Conservation (phyloP, 441 rosid species). For the Flueggea neowawraea region DNA sequence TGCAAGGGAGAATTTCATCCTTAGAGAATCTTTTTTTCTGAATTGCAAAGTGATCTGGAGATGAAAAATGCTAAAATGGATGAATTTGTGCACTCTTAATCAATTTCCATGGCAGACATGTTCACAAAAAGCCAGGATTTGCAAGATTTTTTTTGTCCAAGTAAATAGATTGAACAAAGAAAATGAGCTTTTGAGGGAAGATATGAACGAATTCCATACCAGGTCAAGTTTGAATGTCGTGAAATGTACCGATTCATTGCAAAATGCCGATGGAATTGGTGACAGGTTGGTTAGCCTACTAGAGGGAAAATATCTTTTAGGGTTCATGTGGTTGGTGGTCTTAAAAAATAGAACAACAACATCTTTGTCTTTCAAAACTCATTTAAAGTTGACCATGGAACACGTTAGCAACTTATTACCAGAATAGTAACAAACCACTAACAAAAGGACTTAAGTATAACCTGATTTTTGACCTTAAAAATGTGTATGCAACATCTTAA, state of each 20-base stretch:
- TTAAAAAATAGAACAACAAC: no score
- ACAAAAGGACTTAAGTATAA: no score
- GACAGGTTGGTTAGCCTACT: conserved; percentile 30
- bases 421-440: no score
- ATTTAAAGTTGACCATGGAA: no score
- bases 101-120: conserved; percentile 41
- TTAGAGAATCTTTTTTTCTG: conserved; percentile 49
- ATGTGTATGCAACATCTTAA: no score
- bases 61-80: conserved; percentile 45
- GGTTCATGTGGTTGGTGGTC: no score
- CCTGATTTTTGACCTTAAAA: no score
- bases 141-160: conserved; percentile 29
- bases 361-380: no score
- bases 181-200: conserved; percentile 37
- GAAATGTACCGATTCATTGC: conserved; percentile 38
- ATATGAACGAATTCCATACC: conserved; percentile 24
- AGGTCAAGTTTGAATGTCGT: conserved; percentile 29
- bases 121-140: conserved; percentile 41
- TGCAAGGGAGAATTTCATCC: conserved; percentile 41
- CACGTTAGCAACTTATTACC: no score
- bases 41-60: conserved; percentile 51
- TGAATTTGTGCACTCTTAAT: conserved; percentile 44
- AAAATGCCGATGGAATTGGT: conserved; percentile 19
- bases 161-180: conserved; percentile 39
- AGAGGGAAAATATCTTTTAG: conserved; percentile 31